phyloP scores from a whole-genome alignment of 208 protist genomes.

The Trypanosoma scelopori region DNA sequence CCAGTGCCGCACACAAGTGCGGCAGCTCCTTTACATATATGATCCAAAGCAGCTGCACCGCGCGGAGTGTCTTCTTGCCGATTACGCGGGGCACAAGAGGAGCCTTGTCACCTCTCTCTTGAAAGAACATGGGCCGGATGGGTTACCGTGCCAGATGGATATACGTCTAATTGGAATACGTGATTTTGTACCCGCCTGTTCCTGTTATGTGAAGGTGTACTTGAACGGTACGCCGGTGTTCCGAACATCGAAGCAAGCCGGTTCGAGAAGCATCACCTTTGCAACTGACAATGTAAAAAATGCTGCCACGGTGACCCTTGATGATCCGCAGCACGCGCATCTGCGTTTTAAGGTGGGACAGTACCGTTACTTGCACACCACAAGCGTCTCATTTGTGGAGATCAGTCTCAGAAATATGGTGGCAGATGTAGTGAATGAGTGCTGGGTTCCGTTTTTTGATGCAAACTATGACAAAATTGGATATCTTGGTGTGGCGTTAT shows the following conservation, averaged over 20 bases:
- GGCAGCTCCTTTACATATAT: slow-evolving; percentile 27
- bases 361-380: slow-evolving; percentile 18
- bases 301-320: slow-evolving; percentile 2
- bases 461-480: slow-evolving; percentile 7
- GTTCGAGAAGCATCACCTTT: slow-evolving; percentile 3
- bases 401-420: slow-evolving; percentile 20
- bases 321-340: slow-evolving; percentile 22
- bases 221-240: slow-evolving; percentile 21
- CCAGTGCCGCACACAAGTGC: slow-evolving; percentile 16
- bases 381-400: slow-evolving; percentile 13
- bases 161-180: slow-evolving; percentile 30
- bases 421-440: slow-evolving; percentile 2
- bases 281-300: neutral
- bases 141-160: slow-evolving; percentile 5
- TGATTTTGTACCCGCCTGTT: slow-evolving; percentile 1
- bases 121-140: slow-evolving; percentile 16
- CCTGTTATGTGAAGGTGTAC: slow-evolving; percentile 36
- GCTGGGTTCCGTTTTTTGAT: slow-evolving; percentile 27
- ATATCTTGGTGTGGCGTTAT: slow-evolving; percentile 8
- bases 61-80: slow-evolving; percentile 32
- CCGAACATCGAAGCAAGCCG: slow-evolving; percentile 14
- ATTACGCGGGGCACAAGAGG: slow-evolving; percentile 15
- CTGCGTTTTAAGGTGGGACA: slow-evolving; percentile 29
- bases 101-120: slow-evolving; percentile 4
- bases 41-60: slow-evolving; percentile 38